Evolutionary conservation across 2,329 filamentous ascomycete genomes (phyloP).

Genomic region (Colletotrichum sp.): DNA sequence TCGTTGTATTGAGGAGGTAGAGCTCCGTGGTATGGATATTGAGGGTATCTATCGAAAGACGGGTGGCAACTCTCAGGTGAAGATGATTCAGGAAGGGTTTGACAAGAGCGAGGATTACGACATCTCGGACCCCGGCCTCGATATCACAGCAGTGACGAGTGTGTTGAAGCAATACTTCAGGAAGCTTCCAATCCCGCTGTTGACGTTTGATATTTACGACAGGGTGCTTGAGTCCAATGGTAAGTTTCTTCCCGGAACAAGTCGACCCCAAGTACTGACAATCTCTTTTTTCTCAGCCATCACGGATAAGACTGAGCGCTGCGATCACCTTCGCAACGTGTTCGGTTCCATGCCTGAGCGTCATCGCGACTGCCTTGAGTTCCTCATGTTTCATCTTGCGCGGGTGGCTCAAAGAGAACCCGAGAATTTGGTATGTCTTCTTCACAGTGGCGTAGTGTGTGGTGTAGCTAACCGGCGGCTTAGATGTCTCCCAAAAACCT

Average conservation of each 20-base stretch:
- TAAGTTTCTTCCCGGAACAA: constrained; percentile 45
- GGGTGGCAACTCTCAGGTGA: constrained; percentile 89
- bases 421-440: constrained; percentile 75
- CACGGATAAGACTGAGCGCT: constrained; percentile 69
- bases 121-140: constrained; percentile 90
- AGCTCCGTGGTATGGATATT: constrained; percentile 93
- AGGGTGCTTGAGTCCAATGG: constrained; percentile 80
- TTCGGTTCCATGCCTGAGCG: constrained; percentile 81
- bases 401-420: constrained; percentile 82
- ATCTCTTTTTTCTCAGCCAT: constrained; percentile 55
- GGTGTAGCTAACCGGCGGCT: neutral
- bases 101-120: constrained; percentile 86
- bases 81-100: constrained; percentile 89
- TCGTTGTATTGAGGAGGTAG: constrained; percentile 95
- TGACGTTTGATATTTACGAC: constrained; percentile 94
- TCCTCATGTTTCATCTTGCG: constrained; percentile 90
- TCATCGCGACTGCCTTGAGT: constrained; percentile 90
- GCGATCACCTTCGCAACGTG: constrained; percentile 73
- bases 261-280: constrained; percentile 27
- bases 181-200: constrained; percentile 84
- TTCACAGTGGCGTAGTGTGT: too few species aligned
- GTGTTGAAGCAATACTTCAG: constrained; percentile 98
- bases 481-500: constrained; percentile 96
- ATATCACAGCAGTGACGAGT: constrained; percentile 96
- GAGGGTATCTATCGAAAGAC: constrained; percentile 99